These are phyloP conservation scores for Paramecium sexaurelia DNA, from an alignment of 73 alveolate genomes.

Conservation along the genomic window DNA sequence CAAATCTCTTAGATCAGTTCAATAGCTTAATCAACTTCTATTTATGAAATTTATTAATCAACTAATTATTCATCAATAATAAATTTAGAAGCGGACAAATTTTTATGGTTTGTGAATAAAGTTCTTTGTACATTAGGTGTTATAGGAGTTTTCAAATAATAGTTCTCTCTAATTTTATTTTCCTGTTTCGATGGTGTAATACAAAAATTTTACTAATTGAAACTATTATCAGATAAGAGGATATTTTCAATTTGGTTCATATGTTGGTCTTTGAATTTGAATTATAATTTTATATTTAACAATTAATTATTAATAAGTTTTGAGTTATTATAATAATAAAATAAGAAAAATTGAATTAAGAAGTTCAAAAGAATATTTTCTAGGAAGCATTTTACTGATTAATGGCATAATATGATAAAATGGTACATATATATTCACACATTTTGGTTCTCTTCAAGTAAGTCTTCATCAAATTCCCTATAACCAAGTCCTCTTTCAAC, in stretches of 20 bases:
- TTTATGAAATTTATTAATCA: conserved; percentile 12
- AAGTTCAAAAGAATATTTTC: too few species aligned
- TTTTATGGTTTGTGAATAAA: conserved; percentile 15
- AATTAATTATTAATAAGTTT: not conserved
- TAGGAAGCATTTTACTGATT: too few species aligned
- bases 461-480: conserved; percentile 50
- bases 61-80: conserved; percentile 15
- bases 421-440: not conserved
- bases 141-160: not conserved
- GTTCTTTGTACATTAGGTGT: not conserved
- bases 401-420: too few species aligned
- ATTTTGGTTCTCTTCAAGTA: conserved; percentile 9
- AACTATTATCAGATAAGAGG: not conserved
- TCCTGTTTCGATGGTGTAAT: not conserved
- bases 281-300: not conserved
- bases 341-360: not conserved
- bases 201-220: not conserved
- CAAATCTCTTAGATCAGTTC: not conserved
- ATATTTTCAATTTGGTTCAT: not conserved
- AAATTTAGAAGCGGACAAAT: conserved; percentile 46
- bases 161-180: not conserved
- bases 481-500: conserved; percentile 25
- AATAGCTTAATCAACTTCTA: conserved; percentile 18
- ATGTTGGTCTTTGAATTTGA: not conserved
- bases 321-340: not conserved